Evolutionary conservation across 306 rosid genomes (phyloP).

Genomic region (Citrullus mucosospermus): DNA sequence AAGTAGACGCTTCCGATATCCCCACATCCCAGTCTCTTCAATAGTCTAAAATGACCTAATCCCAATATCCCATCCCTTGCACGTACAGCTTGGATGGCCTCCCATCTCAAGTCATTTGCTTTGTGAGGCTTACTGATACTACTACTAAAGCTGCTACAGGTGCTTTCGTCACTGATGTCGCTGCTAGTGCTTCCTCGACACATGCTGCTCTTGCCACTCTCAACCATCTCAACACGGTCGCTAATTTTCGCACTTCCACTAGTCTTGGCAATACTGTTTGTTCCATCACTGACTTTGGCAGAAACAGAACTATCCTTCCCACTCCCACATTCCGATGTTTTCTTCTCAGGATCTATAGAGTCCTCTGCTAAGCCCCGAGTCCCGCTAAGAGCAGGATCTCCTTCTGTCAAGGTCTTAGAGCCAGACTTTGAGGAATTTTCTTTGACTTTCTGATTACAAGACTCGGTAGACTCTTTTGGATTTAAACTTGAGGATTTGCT

Average conservation of each 20-base stretch:
- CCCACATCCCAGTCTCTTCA: conserved; percentile 95
- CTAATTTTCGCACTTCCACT: conserved; percentile 90
- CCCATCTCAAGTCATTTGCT: conserved; percentile 97
- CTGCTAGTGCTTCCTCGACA: conserved; percentile 92
- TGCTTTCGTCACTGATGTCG: conserved; percentile 90
- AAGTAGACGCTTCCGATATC: conserved; percentile 96
- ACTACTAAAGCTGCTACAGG: conserved; percentile 93
- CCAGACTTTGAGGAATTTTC: conserved; percentile 30
- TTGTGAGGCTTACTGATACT: conserved; percentile 88
- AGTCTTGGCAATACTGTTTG: conserved; percentile 17
- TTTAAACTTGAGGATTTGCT: conserved; percentile 22
- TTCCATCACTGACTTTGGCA: conserved; percentile 33
- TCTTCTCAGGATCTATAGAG: conserved; percentile 53
- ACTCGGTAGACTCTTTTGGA: conserved; percentile 37
- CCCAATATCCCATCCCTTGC: conserved; percentile 72
- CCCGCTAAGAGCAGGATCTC: conserved; percentile 27
- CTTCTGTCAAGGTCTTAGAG: conserved; percentile 21
- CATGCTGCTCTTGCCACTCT: conserved; percentile 16
- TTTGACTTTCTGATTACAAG: conserved; percentile 37
- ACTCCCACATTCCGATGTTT: conserved; percentile 63
- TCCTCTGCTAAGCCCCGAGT: conserved; percentile 40
- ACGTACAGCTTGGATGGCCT: conserved; percentile 86
- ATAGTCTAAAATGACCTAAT: conserved; percentile 75
- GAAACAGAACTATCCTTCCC: conserved; percentile 75
- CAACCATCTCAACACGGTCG: conserved; percentile 45